These are phyloP conservation scores for Lentinula sp. DNA, from an alignment of 768 basidiomycete genomes.

Conservation along the genomic window DNA sequence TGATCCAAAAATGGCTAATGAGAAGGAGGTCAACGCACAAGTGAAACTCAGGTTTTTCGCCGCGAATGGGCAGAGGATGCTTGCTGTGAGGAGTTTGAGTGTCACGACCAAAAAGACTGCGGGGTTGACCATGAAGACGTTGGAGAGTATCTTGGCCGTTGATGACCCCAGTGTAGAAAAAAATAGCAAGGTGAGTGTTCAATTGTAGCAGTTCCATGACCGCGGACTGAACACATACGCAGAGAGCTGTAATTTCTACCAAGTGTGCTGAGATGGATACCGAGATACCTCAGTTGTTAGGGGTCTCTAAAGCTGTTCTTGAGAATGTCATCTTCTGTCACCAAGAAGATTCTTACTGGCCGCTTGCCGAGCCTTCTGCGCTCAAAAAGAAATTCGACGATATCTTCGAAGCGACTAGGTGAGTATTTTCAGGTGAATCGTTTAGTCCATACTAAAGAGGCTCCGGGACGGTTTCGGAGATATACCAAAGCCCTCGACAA, in stretches of 20 bases:
- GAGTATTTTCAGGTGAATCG: slow-evolving; percentile 10
- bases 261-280: slow-evolving; percentile 96
- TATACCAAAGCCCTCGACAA: slow-evolving; percentile 96
- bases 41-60: slow-evolving; percentile 92
- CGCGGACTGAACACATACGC: background rate
- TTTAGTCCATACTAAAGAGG: background rate
- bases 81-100: slow-evolving; percentile 84
- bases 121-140: slow-evolving; percentile 93
- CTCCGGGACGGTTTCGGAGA: slow-evolving; percentile 30
- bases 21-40: slow-evolving; percentile 98
- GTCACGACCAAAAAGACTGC: slow-evolving; percentile 89
- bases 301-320: slow-evolving; percentile 96
- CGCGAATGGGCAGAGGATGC: slow-evolving; percentile 85
- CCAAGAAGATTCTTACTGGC: slow-evolving; percentile 99
- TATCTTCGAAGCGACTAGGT: slow-evolving; percentile 98
- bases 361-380: slow-evolving; percentile 81
- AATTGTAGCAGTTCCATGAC: background rate
- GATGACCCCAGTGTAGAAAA: slow-evolving; percentile 62
- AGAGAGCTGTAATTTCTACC: slow-evolving; percentile 90
- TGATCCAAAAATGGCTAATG: slow-evolving; percentile 99
- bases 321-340: slow-evolving; percentile 99
- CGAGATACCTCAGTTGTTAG: slow-evolving; percentile 89
- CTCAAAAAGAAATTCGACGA: slow-evolving; percentile 99
- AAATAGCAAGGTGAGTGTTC: slow-evolving; percentile 63
- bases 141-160: slow-evolving; percentile 83